phyloP scores from a whole-genome alignment of 306 rosid genomes.

The Cicer cuneatum region DNA sequence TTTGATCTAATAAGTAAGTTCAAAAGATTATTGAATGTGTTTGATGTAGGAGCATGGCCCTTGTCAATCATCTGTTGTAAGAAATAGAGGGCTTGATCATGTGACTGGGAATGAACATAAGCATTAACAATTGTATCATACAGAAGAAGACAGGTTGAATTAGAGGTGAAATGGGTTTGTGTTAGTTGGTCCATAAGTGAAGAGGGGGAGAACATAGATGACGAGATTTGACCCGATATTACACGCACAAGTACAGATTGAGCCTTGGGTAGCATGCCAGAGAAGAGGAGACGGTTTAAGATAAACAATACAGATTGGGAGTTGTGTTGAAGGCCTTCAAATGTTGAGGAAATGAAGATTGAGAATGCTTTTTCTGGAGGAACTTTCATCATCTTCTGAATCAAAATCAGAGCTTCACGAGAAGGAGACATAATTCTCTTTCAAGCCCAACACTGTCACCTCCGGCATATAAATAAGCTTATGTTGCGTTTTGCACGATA shows the following conservation, averaged over 20 bases:
- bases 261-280: conserved; percentile 51
- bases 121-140: conserved; percentile 62
- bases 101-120: conserved; percentile 57
- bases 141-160: conserved; percentile 33
- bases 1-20: conserved; percentile 55
- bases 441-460: background rate
- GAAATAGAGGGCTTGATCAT: conserved; percentile 57
- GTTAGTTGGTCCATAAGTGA: conserved; percentile 58
- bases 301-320: conserved; percentile 58
- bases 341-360: conserved; percentile 52
- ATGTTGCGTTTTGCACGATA: background rate
- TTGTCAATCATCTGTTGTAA: conserved; percentile 56
- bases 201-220: conserved; percentile 48
- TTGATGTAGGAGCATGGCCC: conserved; percentile 58
- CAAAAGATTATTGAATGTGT: conserved; percentile 64
- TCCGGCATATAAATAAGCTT: background rate
- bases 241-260: conserved; percentile 59
- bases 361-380: conserved; percentile 62
- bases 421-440: conserved; percentile 48
- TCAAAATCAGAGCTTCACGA: conserved; percentile 53
- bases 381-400: conserved; percentile 68
- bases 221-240: conserved; percentile 59
- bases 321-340: conserved; percentile 55
- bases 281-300: conserved; percentile 56
- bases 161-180: conserved; percentile 42